Evolutionary conservation across 441 rosid genomes (phyloP), one percentile per base, ranked within the genome.

Genomic region (Capsella rubella): DNA sequence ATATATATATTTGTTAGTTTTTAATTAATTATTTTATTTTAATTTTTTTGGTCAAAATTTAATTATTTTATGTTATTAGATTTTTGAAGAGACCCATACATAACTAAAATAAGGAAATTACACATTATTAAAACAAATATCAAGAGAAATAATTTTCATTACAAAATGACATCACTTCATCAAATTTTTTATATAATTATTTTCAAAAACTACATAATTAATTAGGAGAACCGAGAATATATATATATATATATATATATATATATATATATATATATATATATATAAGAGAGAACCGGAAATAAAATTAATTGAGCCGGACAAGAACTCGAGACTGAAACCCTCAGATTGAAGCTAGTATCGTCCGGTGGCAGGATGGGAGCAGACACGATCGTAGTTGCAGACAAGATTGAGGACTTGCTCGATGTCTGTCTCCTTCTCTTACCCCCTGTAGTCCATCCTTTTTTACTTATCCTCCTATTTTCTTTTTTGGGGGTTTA

Each of bases 381-480:
- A 71, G 72, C 65, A 35, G 84, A 55, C 6, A 60, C 83, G 55
- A 77, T 57, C 75, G 74, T 63, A 52, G 64, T 72, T 12, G 72
- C 78, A 72, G 91, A 88, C 65, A 71, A 51, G 14, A 77, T 83
- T n/a, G 89, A 90, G 31, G 83, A 87, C 39, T 81, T 92, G 79
- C 86, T 90, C 3, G 91, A 86, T 81, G 95, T 90, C 27, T 29
- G 18, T 32, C 69, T 58, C 39, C 40, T 11, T 58, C 39, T 25
- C 32, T 29, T 16, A 5, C 5, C 37, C 50, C 64, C 29, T 43
- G 7, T 7, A 10, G 15, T 12, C 15, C 21, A 6, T 46, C 50
- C 8, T 43, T 46, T 29, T 1, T 51, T 4, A 28, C 18, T 21
- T 29, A 61, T 27, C 50, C 3, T 28, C 21, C 32, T 40, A 6